Evolutionary conservation across 75 land plant genomes (phyloP), one percentile per base, ranked within the genome.

Genomic region (Cunninghamia lanceolata): DNA sequence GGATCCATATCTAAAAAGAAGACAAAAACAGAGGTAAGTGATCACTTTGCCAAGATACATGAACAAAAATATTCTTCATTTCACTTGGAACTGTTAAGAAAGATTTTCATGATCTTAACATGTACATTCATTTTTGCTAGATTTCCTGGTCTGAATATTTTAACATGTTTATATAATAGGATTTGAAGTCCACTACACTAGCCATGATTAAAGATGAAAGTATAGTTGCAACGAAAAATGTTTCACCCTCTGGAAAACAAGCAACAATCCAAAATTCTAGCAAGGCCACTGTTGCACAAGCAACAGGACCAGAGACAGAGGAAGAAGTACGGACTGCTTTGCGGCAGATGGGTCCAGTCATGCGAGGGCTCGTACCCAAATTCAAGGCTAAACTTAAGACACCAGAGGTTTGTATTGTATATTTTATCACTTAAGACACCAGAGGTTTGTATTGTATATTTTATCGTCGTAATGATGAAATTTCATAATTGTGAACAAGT

Each of bases 311-410:
- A 63, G 97, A 94, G 40, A 90, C 95, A 43, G 99, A 93, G 86
- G 98, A 98, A 30, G 99, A 98, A 88, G 93, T 96, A 6, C 90
- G 91, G 90, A 94, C 93, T 86, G 96, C 93, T 52, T 88, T 98
- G 38, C 45, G 88, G 73, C 89, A 92, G 43, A 86, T 79, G 68
- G 89, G 95, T 45, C 96, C 96, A 32, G 85, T 96, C 32, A 98
- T 96, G 66, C 96, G 93, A 80, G 97, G 96, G 83, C 94, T 98
- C 34, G 98, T 98, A 80, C 92, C 91, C 79, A 92, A 89, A 83
- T 98, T 98, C 81, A 93, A 91, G 86, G 90, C 92, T 30, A 88
- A 97, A 87, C 93, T 98, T 9, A 93, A 88, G 82, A 77, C 90
- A 0, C 38, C 59, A 9, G 96, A 97, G 95, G 99, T 97, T 88